These are phyloP conservation scores for Ganoderma sinense DNA, from an alignment of 1,284 basidiomycete genomes.

Conservation along the genomic window DNA sequence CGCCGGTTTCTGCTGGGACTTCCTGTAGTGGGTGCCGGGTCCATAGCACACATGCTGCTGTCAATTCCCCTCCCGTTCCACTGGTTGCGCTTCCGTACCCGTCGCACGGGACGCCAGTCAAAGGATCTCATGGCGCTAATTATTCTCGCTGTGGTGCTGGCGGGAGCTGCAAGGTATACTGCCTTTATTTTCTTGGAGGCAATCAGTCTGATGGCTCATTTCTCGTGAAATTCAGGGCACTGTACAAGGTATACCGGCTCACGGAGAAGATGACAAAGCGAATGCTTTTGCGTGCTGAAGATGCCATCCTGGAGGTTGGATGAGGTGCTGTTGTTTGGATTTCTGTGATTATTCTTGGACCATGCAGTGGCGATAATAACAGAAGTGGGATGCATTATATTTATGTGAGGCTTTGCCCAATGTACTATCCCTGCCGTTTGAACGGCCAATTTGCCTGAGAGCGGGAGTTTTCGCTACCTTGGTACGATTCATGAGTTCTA, in stretches of 20 bases:
- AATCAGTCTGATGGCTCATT: neutral
- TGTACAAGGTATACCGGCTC: slow-evolving; percentile 72
- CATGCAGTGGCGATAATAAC: neutral
- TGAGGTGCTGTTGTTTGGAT: slow-evolving; percentile 10
- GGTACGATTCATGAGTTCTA: neutral
- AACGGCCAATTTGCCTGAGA: no score
- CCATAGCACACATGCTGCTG: slow-evolving; percentile 73
- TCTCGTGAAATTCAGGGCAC: slow-evolving; percentile 53
- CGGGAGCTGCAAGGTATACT: slow-evolving; percentile 69
- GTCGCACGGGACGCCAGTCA: slow-evolving; percentile 56
- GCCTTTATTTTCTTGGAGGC: neutral
- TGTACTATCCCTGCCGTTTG: no score
- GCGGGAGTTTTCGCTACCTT: no score
- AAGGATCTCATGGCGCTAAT: slow-evolving; percentile 71
- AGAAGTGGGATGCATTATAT: neutral
- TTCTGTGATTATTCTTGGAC: neutral
- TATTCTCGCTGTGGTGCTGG: slow-evolving; percentile 65
- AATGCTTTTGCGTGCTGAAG: slow-evolving; percentile 74
- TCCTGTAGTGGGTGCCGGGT: slow-evolving; percentile 79
- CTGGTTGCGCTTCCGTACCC: slow-evolving; percentile 67
- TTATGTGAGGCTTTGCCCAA: neutral
- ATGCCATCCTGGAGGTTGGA: slow-evolving; percentile 78
- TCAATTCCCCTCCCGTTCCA: slow-evolving; percentile 71
- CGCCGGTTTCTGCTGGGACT: slow-evolving; percentile 77
- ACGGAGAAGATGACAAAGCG: slow-evolving; percentile 67